Base-by-base conservation (phyloP, 805 yeast genomes). In the Komagataella pastoris region DNA sequence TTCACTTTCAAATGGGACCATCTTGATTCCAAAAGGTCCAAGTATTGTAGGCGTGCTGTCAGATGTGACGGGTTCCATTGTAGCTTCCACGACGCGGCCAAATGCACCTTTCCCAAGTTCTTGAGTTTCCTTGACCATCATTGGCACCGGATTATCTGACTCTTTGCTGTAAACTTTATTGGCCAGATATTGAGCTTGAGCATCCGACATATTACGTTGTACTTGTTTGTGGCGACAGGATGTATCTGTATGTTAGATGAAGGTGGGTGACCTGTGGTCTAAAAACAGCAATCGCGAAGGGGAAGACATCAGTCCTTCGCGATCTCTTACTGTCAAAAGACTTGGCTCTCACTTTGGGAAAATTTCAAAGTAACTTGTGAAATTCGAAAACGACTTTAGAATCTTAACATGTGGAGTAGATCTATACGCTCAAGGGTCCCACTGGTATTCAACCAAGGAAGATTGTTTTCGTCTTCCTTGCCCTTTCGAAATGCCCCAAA, bases 1-100 rank as follows among this genome's bases (percentile, higher is more conserved):
- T 64, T 86, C 95, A 0, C 93, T 86, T 61, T 86, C 93, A 1
- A 93, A 91, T 23, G 91, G 90, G 1, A 85, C 93, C 58, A 88
- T 77, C 60, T 86, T 86, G 54, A 86, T 85, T 18, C 93, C 93
- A 69, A 77, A 86, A 0, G 95, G 95, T 1, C 95, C 95, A 45
- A 80, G 67, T 86, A 88, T 81, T 36, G 64, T 65, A 48, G 59
- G 23, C 45, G 46, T 24, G 23, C 30, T 12, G 23, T 23, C 47
- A 17, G 56, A 47, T n/a, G 52, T 51, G 14, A 64, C 64, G 54
- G 58, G 59, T 54, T 56, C 60, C 58, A 63, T 68, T 56, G 79
- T 77, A 1, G 93, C 91, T 61, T 85, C 89, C 12, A 83, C 82
- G 7, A 86, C 95, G 2, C 88, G 84, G 44, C 95, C 95, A 61